Evolutionary conservation across 768 basidiomycete species (phyloP).

Genomic region (Boletus sensibilis): DNA sequence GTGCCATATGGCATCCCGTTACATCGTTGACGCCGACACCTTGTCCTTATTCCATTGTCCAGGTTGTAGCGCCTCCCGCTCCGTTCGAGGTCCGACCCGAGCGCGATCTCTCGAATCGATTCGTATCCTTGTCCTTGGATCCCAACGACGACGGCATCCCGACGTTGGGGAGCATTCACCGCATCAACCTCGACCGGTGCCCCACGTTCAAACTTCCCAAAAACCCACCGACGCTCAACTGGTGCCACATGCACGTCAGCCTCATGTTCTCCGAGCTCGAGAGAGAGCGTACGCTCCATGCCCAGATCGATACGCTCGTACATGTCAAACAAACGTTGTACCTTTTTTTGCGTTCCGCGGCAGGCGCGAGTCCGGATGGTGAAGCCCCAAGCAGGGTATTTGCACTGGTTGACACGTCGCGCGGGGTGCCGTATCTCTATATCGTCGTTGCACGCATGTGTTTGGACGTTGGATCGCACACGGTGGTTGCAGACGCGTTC

Average conservation of each 20-base stretch:
- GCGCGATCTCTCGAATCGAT: conserved; percentile 20
- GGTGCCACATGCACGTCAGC: conserved; percentile 30
- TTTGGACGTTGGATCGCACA: conserved; percentile 42
- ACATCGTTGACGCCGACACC: not conserved
- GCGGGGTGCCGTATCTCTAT: conserved; percentile 33
- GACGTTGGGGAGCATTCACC: conserved; percentile 39
- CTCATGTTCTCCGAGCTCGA: conserved; percentile 28
- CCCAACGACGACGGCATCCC: conserved; percentile 5
- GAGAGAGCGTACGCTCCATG: not conserved
- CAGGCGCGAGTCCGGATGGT: conserved; percentile 5
- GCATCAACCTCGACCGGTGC: conserved; percentile 35
- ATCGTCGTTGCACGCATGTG: conserved; percentile 47
- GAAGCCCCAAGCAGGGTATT: conserved; percentile 13
- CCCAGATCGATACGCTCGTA: conserved; percentile 15
- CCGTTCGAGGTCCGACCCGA: conserved; percentile 21
- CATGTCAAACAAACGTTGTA: conserved; percentile 34
- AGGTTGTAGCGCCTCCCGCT: conserved; percentile 22
- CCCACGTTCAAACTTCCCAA: conserved; percentile 30
- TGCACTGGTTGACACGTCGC: conserved; percentile 15
- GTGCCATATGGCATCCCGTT: not conserved
- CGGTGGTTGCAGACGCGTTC: conserved; percentile 49
- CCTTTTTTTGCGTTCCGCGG: conserved; percentile 21
- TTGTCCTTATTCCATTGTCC: not conserved
- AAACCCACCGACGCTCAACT: conserved; percentile 13
- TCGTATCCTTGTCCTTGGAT: conserved; percentile 24